A percentile compares a stretch with the other conserved stretches of the same genome.
Evolutionary conservation across 768 basidiomycete genomes (phyloP).

Genomic region (Daedalea quercina): DNA sequence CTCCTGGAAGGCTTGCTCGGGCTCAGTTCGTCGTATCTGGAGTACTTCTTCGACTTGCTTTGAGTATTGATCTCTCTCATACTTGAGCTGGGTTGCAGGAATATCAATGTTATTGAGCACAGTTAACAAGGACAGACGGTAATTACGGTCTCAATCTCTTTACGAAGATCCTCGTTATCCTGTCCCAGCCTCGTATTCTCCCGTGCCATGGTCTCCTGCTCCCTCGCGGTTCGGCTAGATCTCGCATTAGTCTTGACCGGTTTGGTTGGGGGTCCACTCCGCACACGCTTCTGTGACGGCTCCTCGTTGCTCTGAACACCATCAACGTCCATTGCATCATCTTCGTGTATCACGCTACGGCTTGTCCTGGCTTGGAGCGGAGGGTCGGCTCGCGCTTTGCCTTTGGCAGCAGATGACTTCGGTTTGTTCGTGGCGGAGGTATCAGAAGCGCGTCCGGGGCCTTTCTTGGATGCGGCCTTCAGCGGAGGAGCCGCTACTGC

Average conservation of each 20-base stretch:
- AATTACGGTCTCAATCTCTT: slow-evolving; percentile 22
- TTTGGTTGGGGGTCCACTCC: neutral
- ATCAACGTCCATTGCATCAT: slow-evolving; percentile 14
- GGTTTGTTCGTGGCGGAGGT: slow-evolving; percentile 17
- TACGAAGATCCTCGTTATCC: slow-evolving; percentile 14
- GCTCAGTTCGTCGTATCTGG: slow-evolving; percentile 54
- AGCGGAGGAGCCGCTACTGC: slow-evolving; percentile 4
- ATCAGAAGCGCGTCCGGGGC: slow-evolving; percentile 1
- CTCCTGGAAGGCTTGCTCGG: slow-evolving; percentile 48
- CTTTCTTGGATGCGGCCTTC: slow-evolving; percentile 8
- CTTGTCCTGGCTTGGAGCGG: neutral
- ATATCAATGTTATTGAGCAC: neutral
- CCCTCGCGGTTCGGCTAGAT: neutral
- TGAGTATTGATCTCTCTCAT: slow-evolving; percentile 29
- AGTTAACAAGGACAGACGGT: neutral
- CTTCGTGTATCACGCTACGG: neutral
- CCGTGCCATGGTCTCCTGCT: slow-evolving; percentile 4
- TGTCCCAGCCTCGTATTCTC: slow-evolving; percentile 11
- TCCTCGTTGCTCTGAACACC: slow-evolving; percentile 4
- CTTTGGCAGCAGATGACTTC: slow-evolving; percentile 28
- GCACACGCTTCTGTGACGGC: slow-evolving; percentile 10
- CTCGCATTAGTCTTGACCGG: slow-evolving; percentile 9
- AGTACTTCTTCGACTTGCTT: slow-evolving; percentile 55
- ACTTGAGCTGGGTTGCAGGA: slow-evolving; percentile 10
- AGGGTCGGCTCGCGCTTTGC: slow-evolving; percentile 17